These are phyloP conservation scores for Macrolepiota dolichaula DNA, from an alignment of 768 basidiomycete species.

Conservation along the genomic window DNA sequence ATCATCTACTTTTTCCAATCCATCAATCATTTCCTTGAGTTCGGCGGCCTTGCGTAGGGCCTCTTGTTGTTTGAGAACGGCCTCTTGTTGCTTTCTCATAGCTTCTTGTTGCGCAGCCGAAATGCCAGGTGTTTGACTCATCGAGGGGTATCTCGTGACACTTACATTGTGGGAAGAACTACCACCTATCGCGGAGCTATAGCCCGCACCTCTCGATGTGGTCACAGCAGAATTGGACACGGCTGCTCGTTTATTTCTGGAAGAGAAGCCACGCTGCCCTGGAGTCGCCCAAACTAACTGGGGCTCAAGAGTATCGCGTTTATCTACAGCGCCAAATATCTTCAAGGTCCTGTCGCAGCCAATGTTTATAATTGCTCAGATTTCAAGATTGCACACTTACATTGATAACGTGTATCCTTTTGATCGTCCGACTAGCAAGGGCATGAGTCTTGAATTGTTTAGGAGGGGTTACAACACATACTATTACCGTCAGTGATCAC, in stretches of 20 bases:
- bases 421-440: slow-evolving; percentile 35
- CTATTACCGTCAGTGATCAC: slow-evolving; percentile 65
- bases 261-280: slow-evolving; percentile 52
- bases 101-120: slow-evolving; percentile 16
- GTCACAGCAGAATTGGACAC: neutral
- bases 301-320: slow-evolving; percentile 59
- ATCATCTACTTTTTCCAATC: slow-evolving; percentile 74
- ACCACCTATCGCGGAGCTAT: neutral
- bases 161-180: neutral
- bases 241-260: slow-evolving; percentile 3
- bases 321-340: slow-evolving; percentile 68
- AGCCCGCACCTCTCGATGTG: neutral
- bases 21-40: slow-evolving; percentile 59
- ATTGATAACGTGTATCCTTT: slow-evolving; percentile 54
- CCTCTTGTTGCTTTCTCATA: slow-evolving; percentile 39
- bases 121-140: neutral
- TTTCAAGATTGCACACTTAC: slow-evolving; percentile 32
- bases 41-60: slow-evolving; percentile 61
- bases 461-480: slow-evolving; percentile 23
- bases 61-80: slow-evolving; percentile 43
- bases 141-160: neutral
- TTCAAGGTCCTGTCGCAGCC: slow-evolving; percentile 50
- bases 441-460: slow-evolving; percentile 8
- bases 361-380: neutral
- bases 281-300: slow-evolving; percentile 75